Percentiles rank a stretch among this genome's conserved stretches.
These are phyloP conservation scores for Penicillium lagena DNA, from an alignment of 495 filamentous ascomycete species.

Conservation along the genomic window DNA sequence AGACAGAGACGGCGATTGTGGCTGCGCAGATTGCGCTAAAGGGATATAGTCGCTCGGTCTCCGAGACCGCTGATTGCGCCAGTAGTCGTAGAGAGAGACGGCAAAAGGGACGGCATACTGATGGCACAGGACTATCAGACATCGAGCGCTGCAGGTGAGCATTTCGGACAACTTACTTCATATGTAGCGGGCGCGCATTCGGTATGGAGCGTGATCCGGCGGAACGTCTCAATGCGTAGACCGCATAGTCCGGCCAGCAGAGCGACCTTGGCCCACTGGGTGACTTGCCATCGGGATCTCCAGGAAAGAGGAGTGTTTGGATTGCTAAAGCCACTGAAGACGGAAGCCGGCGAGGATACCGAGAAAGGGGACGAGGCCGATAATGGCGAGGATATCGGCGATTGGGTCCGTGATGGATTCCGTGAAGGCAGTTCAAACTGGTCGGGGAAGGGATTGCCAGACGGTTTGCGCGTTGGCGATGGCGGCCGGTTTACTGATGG, in stretches of 20 bases:
- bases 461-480: constrained; percentile 13
- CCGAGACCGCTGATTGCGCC: constrained; percentile 25
- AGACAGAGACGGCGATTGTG: constrained; percentile 11
- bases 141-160: not conserved
- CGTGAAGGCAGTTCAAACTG: constrained; percentile 15
- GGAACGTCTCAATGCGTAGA: constrained; percentile 33
- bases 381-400: not conserved
- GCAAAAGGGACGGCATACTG: constrained; percentile 37
- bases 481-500: constrained; percentile 9
- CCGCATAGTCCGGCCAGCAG: constrained; percentile 23
- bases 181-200: constrained; percentile 37
- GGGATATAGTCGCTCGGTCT: constrained; percentile 13
- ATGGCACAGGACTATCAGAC: constrained; percentile 1
- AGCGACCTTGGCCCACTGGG: constrained; percentile 22
- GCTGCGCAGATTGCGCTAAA: constrained; percentile 13
- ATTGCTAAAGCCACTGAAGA: constrained; percentile 4
- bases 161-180: constrained; percentile 23
- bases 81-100: constrained; percentile 38
- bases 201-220: constrained; percentile 23
- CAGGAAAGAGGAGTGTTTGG: constrained; percentile 3
- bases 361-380: constrained; percentile 1
- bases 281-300: not conserved
- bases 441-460: constrained; percentile 10
- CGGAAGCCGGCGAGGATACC: constrained; percentile 1
- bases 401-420: not conserved